Percentiles rank a stretch among this genome's conserved stretches.
Evolutionary conservation across 2,329 filamentous ascomycete genomes (phyloP).

Genomic region (Fusarium sambucinum): DNA sequence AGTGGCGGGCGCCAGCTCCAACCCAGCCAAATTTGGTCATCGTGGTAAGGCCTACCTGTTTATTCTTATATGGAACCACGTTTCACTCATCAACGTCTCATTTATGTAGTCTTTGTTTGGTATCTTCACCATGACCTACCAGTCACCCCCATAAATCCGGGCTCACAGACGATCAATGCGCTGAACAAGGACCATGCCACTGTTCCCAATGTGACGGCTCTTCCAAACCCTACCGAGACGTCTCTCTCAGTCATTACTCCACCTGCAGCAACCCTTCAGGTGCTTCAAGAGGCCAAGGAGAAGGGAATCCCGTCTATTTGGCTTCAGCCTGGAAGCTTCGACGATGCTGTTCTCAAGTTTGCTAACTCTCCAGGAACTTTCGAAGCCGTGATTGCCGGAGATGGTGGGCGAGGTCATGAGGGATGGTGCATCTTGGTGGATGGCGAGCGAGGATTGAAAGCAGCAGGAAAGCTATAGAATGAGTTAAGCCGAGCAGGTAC

Average conservation of each 20-base stretch:
- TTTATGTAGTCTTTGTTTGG: slow-evolving; percentile 85
- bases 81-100: slow-evolving; percentile 4
- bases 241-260: slow-evolving; percentile 90
- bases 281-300: slow-evolving; percentile 81
- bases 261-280: slow-evolving; percentile 77
- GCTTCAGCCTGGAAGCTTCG: slow-evolving; percentile 91
- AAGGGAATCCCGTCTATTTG: slow-evolving; percentile 81
- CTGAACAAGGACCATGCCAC: slow-evolving; percentile 69
- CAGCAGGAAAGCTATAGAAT: slow-evolving; percentile 64
- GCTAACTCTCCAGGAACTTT: slow-evolving; percentile 73
- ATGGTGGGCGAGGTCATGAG: slow-evolving; percentile 74
- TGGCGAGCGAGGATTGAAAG: slow-evolving; percentile 73
- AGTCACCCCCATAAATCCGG: slow-evolving; percentile 87
- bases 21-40: slow-evolving; percentile 87
- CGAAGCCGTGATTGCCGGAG: slow-evolving; percentile 74
- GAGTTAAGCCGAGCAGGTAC: not conserved
- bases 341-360: slow-evolving; percentile 78
- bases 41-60: slow-evolving; percentile 69
- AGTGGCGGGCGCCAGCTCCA: slow-evolving; percentile 89
- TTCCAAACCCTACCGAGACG: slow-evolving; percentile 76
- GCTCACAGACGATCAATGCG: slow-evolving; percentile 72
- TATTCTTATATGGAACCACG: not conserved
- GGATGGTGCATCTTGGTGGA: slow-evolving; percentile 93
- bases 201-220: slow-evolving; percentile 71
- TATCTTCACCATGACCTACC: slow-evolving; percentile 82